These are phyloP conservation scores for Elongisporangium prolatum DNA, from an alignment of 352 stramenopile genomes.

Conservation along the genomic window DNA sequence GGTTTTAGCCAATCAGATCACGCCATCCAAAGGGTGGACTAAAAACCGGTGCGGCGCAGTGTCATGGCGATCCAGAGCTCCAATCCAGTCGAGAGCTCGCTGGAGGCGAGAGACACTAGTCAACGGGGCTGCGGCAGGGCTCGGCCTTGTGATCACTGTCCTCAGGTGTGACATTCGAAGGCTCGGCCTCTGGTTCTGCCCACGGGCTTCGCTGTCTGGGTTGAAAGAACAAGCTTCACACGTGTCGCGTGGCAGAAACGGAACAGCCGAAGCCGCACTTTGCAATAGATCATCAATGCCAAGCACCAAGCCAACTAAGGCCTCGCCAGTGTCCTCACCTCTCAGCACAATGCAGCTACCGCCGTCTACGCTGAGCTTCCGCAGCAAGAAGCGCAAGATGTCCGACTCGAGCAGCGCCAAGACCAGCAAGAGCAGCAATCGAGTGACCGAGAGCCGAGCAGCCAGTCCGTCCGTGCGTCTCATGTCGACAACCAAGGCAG, in stretches of 20 bases:
- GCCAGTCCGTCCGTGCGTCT: neutral
- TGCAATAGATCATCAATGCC: neutral
- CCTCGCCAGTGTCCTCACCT: neutral
- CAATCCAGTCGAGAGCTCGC: neutral
- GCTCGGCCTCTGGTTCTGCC: neutral
- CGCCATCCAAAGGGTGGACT: neutral
- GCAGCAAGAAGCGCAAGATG: neutral
- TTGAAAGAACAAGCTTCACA: neutral
- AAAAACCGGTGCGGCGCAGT: neutral
- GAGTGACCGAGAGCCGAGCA: neutral
- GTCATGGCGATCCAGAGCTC: neutral
- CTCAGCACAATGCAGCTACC: neutral
- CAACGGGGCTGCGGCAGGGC: neutral
- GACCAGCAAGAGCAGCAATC: neutral
- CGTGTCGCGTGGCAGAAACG: neutral
- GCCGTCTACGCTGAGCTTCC: neutral
- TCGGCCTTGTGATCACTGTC: neutral
- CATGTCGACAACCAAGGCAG: neutral
- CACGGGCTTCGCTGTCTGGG: neutral
- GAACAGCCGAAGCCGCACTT: neutral
- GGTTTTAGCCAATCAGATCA: neutral
- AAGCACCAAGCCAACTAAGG: neutral
- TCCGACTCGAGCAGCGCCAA: neutral
- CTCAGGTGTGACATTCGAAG: neutral
- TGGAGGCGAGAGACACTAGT: neutral